Conservation (phyloP, 495 filamentous ascomycete species). For the Evernia prunastri region DNA sequence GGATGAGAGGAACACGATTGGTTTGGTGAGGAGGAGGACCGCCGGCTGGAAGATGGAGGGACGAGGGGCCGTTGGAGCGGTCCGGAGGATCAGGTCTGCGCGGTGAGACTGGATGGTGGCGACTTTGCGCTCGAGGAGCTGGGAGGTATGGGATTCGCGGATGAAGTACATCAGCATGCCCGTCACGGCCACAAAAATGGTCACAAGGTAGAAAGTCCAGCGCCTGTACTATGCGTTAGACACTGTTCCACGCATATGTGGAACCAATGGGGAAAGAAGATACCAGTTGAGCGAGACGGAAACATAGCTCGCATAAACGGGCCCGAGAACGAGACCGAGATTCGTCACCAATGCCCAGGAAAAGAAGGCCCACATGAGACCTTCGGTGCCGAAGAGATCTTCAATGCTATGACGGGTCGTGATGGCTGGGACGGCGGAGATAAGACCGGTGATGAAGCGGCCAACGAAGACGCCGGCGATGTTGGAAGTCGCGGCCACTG, state of each 20-base stretch:
- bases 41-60: not conserved
- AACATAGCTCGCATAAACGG: conserved; percentile 30
- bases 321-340: conserved; percentile 29
- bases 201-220: conserved; percentile 24
- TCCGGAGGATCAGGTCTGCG: conserved; percentile 1
- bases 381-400: conserved; percentile 30
- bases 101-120: not conserved
- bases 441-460: conserved; percentile 30
- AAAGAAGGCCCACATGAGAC: conserved; percentile 31
- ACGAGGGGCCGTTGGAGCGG: not conserved
- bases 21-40: not conserved
- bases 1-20: conserved; percentile 1
- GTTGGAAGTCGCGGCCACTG: conserved; percentile 24
- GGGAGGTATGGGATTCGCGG: not conserved
- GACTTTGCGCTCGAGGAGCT: conserved; percentile 3
- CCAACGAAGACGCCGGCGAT: conserved; percentile 25
- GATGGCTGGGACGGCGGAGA: conserved; percentile 31
- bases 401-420: conserved; percentile 31
- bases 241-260: not conserved
- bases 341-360: conserved; percentile 29
- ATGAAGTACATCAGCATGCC: not conserved
- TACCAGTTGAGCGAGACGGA: conserved; percentile 12
- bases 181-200: conserved; percentile 11
- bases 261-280: not conserved
- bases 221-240: conserved; percentile 17